Evolutionary conservation across 176 grass and related monocot species (phyloP), one percentile per base, ranked within the genome.

Genomic region (Pharus latifolius): DNA sequence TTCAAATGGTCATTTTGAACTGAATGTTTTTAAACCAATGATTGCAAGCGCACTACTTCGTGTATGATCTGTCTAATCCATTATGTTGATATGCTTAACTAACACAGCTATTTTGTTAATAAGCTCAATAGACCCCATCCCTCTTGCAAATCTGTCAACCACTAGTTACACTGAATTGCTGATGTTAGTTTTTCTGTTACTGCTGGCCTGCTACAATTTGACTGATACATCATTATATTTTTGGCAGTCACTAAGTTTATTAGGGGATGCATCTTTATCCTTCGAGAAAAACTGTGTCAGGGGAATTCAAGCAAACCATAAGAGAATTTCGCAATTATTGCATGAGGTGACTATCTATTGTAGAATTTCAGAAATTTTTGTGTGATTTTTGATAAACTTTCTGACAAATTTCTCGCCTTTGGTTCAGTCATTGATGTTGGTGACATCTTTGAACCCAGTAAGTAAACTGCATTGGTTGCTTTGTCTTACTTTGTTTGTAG

Each of bases 231-330:
- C 28, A 32, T 55, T 31, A 19, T 61, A 49, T 90, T 58, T 44
- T 49, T 8, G 16, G 56, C 63, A 99, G 95, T 99, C 90, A 65
- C 62, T 94, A 79, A 83, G 95, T 43, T 81, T 94, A 81, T 81
- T 99, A 72, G 90, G 87, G 41, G 95, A 99, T 73, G 90, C 87
- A 18, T 99, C 95, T 65, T 71, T 79, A 11, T 94, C 95, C 60
- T 99, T 99, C 0, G 90, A 99, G 62, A 94, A 99, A 84, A 99
- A 94, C 49, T 99, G 95, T 84, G 87, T 91, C 46, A 94, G 82
- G 38, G 95, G 95, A 48, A 99, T 99, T 74, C 69, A 88, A 91
- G 95, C 95, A 70, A 94, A 99, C 60, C 90, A 80, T 23, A 72
- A 83, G 61, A 99, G 90, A 79, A 94, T 99, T 81, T 88, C 84